Percentiles rank a stretch among this genome's conserved stretches.
Conservation (phyloP, 2,329 filamentous ascomycete genomes). For the Fusarium sp. region DNA sequence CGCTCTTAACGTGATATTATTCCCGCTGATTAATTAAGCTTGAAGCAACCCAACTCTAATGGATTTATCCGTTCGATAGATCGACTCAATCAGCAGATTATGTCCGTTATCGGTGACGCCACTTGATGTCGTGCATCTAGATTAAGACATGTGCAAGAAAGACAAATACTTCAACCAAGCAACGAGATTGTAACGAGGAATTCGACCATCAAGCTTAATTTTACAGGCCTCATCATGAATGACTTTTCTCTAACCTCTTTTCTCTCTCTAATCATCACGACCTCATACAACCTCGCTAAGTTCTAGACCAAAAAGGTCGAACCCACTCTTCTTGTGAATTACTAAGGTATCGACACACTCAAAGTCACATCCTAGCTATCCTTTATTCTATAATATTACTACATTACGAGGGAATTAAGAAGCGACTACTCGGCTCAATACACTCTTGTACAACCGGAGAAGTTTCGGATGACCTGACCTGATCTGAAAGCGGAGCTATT, state of each 20-base stretch:
- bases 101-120: slow-evolving; percentile 34
- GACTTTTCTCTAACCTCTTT: background rate
- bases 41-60: background rate
- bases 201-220: background rate
- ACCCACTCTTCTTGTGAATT: background rate
- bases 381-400: background rate
- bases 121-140: slow-evolving; percentile 23
- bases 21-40: background rate
- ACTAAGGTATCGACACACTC: background rate
- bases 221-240: background rate
- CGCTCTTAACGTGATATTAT: background rate
- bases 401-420: background rate
- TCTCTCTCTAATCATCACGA: background rate
- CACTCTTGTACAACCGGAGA: slow-evolving; percentile 9
- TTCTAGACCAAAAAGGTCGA: background rate
- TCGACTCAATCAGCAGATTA: background rate
- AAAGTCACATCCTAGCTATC: background rate
- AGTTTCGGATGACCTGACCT: slow-evolving; percentile 33
- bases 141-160: background rate
- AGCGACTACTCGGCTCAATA: background rate
- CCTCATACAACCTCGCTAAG: background rate
- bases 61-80: background rate
- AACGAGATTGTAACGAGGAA: background rate
- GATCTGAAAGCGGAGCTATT: slow-evolving; percentile 28
- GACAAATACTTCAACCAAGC: background rate